Percentiles rank a stretch among this genome's conserved stretches.
Conservation (phyloP, 441 rosid genomes). For the Populus hybrid region DNA sequence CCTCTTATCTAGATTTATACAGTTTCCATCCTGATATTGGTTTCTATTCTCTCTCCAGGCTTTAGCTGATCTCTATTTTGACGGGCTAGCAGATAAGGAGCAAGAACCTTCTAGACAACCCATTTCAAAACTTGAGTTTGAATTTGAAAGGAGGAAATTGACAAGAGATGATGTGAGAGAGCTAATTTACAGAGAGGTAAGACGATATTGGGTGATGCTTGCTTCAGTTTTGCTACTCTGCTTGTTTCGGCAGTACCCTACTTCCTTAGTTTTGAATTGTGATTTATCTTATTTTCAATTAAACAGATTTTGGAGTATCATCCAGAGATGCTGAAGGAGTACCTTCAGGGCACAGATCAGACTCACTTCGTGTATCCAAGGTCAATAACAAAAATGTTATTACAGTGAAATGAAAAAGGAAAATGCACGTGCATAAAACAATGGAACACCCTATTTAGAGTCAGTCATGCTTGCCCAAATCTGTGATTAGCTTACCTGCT, state of each 20-base stretch:
- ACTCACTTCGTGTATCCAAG: constrained; percentile 94
- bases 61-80: constrained; percentile 83
- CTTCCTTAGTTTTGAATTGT: constrained; percentile 3
- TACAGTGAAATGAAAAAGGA: not conserved
- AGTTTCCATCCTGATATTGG: constrained; percentile 10
- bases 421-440: not conserved
- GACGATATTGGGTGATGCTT: not conserved
- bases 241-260: constrained; percentile 1
- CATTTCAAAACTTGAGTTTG: constrained; percentile 88
- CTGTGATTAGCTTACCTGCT: not conserved
- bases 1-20: not conserved
- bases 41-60: constrained; percentile 49
- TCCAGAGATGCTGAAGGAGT: constrained; percentile 96
- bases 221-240: constrained; percentile 1
- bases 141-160: constrained; percentile 84
- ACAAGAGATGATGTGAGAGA: constrained; percentile 82
- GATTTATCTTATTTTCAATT: constrained; percentile 17
- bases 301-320: constrained; percentile 95
- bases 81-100: constrained; percentile 64
- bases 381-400: constrained; percentile 28
- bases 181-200: constrained; percentile 93
- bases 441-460: not conserved
- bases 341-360: constrained; percentile 82
- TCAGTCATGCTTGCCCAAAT: too few species aligned
- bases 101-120: constrained; percentile 79